Evolutionary conservation across 768 basidiomycete genomes (phyloP).

Genomic region (Lactifluus rugatus): DNA sequence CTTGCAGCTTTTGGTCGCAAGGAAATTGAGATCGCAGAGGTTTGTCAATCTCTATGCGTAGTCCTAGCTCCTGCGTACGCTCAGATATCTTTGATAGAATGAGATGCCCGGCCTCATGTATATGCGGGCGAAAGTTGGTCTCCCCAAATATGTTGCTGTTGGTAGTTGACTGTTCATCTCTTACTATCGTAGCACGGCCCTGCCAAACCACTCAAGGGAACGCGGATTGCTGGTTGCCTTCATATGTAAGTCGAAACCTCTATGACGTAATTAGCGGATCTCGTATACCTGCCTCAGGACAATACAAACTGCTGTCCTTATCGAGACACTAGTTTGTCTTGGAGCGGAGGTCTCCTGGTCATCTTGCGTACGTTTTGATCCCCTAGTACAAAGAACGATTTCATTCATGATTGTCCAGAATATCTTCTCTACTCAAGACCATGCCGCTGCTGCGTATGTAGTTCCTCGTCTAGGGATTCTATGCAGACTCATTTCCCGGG

Average conservation of each 20-base stretch:
- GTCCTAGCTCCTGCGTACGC: slow-evolving; percentile 13
- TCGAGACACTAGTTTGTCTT: slow-evolving; percentile 91
- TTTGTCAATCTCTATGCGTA: slow-evolving; percentile 29
- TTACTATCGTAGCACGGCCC: slow-evolving; percentile 63
- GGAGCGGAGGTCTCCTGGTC: slow-evolving; percentile 99
- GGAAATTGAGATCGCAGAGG: slow-evolving; percentile 99
- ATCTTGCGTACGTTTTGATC: slow-evolving; percentile 59
- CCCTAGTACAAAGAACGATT: not conserved
- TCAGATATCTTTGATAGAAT: slow-evolving; percentile 38
- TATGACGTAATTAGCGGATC: slow-evolving; percentile 1
- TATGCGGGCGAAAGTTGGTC: slow-evolving; percentile 69
- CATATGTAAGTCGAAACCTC: slow-evolving; percentile 60
- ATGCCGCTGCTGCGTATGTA: slow-evolving; percentile 91
- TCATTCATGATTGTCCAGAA: slow-evolving; percentile 45
- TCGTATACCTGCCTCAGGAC: slow-evolving; percentile 51
- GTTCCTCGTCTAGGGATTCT: not conserved
- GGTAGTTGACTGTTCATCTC: slow-evolving; percentile 17
- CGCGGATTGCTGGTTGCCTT: slow-evolving; percentile 94
- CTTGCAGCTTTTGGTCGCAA: slow-evolving; percentile 99
- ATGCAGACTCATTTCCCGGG: slow-evolving; percentile 2
- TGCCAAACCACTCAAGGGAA: slow-evolving; percentile 81
- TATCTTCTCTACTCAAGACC: slow-evolving; percentile 99
- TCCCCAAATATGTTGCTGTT: slow-evolving; percentile 2
- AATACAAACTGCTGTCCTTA: slow-evolving; percentile 96
- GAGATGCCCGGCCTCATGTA: slow-evolving; percentile 97